Conservation (phyloP, 2,329 filamentous ascomycete genomes). For the Nakataea oryzae region DNA sequence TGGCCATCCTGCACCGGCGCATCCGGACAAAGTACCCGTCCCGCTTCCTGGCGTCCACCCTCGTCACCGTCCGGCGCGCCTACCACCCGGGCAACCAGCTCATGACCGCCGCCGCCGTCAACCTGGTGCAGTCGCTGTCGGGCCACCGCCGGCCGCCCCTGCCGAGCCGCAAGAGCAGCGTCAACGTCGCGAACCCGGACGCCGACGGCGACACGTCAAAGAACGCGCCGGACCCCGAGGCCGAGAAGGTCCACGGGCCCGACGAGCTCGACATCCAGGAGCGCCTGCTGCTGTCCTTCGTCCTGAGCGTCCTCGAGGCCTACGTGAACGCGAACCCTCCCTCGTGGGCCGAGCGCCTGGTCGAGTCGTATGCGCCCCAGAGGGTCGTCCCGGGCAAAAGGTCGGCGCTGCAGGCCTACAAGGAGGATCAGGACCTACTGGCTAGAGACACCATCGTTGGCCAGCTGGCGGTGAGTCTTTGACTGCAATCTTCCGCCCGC, state of each 20-base stretch:
- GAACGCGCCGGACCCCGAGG: conserved; percentile 53
- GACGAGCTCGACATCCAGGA: conserved; percentile 51
- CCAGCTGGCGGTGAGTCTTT: conserved; percentile 48
- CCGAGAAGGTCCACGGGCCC: conserved; percentile 45
- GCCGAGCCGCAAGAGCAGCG: conserved; percentile 47
- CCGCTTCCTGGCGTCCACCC: conserved; percentile 65
- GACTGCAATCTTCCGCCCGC: not conserved
- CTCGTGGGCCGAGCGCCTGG: conserved; percentile 52
- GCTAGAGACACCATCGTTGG: conserved; percentile 58
- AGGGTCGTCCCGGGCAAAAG: conserved; percentile 50
- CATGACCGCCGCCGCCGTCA: conserved; percentile 59
- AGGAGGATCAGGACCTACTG: conserved; percentile 49
- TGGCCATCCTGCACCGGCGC: conserved; percentile 61
- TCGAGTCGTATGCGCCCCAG: conserved; percentile 58
- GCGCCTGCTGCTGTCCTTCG: conserved; percentile 61
- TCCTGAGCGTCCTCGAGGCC: conserved; percentile 67
- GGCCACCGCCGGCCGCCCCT: conserved; percentile 55
- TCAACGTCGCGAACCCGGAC: conserved; percentile 42
- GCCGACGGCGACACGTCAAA: conserved; percentile 41
- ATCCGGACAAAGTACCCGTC: conserved; percentile 71
- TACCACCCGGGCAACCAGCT: conserved; percentile 56
- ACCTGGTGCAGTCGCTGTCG: conserved; percentile 59
- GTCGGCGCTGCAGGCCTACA: conserved; percentile 51
- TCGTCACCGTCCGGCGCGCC: conserved; percentile 59
- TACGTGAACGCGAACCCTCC: conserved; percentile 54